Conservation (phyloP, 208 protist species). For the Leishmania arabica region DNA sequence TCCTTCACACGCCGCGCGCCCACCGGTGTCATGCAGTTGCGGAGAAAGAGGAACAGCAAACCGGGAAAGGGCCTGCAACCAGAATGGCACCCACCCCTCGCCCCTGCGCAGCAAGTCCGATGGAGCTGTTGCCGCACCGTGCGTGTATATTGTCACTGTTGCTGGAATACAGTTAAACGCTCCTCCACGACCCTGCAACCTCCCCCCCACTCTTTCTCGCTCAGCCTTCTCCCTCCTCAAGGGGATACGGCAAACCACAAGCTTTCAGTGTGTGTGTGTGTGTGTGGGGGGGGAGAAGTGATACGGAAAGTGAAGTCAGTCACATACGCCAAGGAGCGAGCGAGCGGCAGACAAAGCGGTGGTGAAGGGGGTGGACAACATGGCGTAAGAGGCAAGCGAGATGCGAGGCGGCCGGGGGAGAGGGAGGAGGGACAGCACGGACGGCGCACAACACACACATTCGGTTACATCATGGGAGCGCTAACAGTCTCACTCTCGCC, state of each 20-base stretch:
- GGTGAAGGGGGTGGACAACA: background rate
- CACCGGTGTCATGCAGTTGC: background rate
- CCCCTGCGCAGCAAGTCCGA: background rate
- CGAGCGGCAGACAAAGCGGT: background rate
- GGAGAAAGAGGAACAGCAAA: background rate
- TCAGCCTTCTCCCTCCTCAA: background rate
- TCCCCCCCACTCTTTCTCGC: background rate
- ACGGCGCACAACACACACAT: background rate
- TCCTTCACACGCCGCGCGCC: too few species aligned
- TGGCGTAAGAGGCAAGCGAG: background rate
- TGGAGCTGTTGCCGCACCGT: background rate
- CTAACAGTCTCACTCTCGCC: background rate
- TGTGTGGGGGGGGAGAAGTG: too few species aligned
- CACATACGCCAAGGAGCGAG: background rate
- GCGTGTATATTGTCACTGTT: background rate
- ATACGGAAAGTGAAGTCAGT: background rate
- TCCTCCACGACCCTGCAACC: background rate
- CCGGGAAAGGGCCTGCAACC: background rate
- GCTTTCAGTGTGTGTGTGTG: too few species aligned
- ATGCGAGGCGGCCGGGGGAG: background rate
- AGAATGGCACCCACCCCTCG: too few species aligned
- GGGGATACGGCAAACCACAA: background rate
- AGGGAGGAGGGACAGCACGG: background rate
- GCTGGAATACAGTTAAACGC: background rate
- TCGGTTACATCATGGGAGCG: background rate